Evolutionary conservation across 2,329 filamentous ascomycete species (phyloP).

Genomic region (Neonectria coccinea): DNA sequence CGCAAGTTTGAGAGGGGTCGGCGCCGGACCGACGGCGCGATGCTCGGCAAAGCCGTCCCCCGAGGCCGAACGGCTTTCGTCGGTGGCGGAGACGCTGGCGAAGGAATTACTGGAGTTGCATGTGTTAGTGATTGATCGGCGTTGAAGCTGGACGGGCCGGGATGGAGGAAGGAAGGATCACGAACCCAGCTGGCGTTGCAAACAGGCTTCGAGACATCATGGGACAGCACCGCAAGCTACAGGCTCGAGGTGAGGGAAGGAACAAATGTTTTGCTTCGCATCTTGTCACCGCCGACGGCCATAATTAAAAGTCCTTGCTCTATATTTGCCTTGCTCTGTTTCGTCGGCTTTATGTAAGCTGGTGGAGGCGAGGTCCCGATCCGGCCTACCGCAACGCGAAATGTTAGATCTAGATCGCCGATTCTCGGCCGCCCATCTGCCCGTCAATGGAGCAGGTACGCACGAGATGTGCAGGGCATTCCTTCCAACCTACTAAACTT

Average conservation of each 20-base stretch:
- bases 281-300: constrained; percentile 2
- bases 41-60: constrained; percentile 43
- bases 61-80: constrained; percentile 42
- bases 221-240: not conserved
- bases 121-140: constrained; percentile 36
- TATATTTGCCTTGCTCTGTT: constrained; percentile 11
- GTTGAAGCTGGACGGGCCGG: constrained; percentile 14
- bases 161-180: not conserved
- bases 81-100: constrained; percentile 37
- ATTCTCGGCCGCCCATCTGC: constrained; percentile 19
- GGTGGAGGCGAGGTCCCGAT: constrained; percentile 32
- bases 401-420: constrained; percentile 29
- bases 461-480: not conserved
- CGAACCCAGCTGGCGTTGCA: not conserved
- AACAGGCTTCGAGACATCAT: not conserved
- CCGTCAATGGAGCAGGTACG: not conserved
- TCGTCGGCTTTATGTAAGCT: constrained; percentile 40
- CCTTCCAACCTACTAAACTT: constrained; percentile 2
- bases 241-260: not conserved
- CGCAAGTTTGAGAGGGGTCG: constrained; percentile 43
- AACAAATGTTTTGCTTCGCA: not conserved
- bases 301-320: constrained; percentile 8
- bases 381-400: not conserved
- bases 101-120: constrained; percentile 30
- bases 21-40: constrained; percentile 40